Conservation (phyloP, 768 basidiomycete species). For the Tubosaeta sp. region DNA sequence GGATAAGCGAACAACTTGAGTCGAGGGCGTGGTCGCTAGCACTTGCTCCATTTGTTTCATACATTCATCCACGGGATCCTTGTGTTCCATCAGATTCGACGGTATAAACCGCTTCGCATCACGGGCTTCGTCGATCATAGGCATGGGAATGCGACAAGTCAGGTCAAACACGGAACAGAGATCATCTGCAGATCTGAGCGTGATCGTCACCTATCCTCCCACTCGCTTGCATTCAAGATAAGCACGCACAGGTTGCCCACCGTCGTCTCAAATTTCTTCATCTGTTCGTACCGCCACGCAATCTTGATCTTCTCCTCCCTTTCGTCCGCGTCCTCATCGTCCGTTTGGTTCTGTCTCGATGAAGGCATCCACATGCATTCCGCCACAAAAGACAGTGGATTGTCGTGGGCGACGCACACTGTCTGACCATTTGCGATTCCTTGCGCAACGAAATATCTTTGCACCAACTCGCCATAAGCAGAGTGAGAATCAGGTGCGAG, state of each 20-base stretch:
- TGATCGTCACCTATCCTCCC: slow-evolving; percentile 10
- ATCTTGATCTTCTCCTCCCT: slow-evolving; percentile 75
- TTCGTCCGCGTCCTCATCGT: slow-evolving; percentile 33
- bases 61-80: slow-evolving; percentile 19
- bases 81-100: slow-evolving; percentile 18
- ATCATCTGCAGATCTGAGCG: slow-evolving; percentile 47
- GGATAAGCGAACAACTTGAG: slow-evolving; percentile 51
- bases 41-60: slow-evolving; percentile 30
- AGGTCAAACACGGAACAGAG: slow-evolving; percentile 75
- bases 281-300: slow-evolving; percentile 94
- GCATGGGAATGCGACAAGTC: slow-evolving; percentile 52
- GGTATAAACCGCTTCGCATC: slow-evolving; percentile 36
- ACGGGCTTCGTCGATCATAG: slow-evolving; percentile 43
- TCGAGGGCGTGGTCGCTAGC: slow-evolving; percentile 28
- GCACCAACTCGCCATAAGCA: slow-evolving; percentile 77
- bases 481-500: slow-evolving; percentile 86
- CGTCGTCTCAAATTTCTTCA: slow-evolving; percentile 91
- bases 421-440: slow-evolving; percentile 72
- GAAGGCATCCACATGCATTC: slow-evolving; percentile 79
- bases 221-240: slow-evolving; percentile 15
- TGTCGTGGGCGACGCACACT: slow-evolving; percentile 61
- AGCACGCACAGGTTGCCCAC: slow-evolving; percentile 51
- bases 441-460: slow-evolving; percentile 87
- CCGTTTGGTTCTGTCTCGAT: slow-evolving; percentile 5
- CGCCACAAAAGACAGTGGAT: slow-evolving; percentile 53